Evolutionary conservation across 768 basidiomycete genomes (phyloP), one percentile per base, ranked within the genome.

Genomic region (Termitomyces eurrhizus): DNA sequence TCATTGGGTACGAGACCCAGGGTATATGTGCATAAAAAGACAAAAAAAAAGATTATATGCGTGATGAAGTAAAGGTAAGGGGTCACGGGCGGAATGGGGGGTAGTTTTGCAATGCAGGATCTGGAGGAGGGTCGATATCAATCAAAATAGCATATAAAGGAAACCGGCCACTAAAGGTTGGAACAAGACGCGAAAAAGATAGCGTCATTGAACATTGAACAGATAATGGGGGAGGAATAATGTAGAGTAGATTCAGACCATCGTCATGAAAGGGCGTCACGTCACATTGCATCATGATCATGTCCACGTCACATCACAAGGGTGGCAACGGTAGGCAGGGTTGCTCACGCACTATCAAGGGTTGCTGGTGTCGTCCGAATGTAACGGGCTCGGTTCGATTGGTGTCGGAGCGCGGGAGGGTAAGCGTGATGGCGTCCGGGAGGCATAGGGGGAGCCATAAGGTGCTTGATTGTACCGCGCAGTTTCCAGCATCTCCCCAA

Each of bases 391-490:
- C 4, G 65, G 67, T 52, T 62, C 64, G 18, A 65, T 60, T 29
- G 70, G 67, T 36, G 69, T 75, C n/a, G 74, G 69, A 2, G 70
- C 70, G 26, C 74, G 65, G 44, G 74, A 73, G n/a, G 75, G 73
- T 36, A 70, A 64, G 52, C 71, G 65, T 9, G 73, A 74, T 32
- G 71, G 70, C 7, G 68, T 64, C 36, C 74, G 67, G 29, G 77
- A 77, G 7, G 75, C 65, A 60, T 75, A 80, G 48, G 79, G 80
- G 24, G 75, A 77, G 5, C 76, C 77, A 64, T 77, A 79, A 18
- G 76, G 77, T 35, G 75, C 75, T 49, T 72, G 72, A 36, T 75
- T 71, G 61, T 76, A 75, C 65, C 74, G 68, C 57, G 63, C 24
- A n/a, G 76, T 74, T 48, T 77, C 75, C 62, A 73, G 57, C 66